These are phyloP conservation scores for Elsinoe ampelina DNA, from an alignment of 2,329 filamentous ascomycete species.

Conservation along the genomic window DNA sequence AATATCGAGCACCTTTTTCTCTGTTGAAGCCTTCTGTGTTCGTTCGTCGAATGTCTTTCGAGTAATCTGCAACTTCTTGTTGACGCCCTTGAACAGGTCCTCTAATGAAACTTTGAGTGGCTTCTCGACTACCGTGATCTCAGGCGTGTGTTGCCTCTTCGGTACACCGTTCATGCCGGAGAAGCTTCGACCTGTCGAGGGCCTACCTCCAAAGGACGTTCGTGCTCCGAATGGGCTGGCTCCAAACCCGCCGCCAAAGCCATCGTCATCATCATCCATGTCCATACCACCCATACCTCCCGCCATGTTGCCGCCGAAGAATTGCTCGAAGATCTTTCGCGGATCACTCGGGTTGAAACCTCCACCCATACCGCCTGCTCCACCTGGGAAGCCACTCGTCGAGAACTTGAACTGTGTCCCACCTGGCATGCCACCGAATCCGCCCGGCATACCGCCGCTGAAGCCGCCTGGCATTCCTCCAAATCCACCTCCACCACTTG, in stretches of 20 bases:
- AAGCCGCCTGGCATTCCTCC: conserved; percentile 45
- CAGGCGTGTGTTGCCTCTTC: conserved; percentile 53
- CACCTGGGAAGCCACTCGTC: conserved; percentile 39
- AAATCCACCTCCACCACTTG: conserved; percentile 40
- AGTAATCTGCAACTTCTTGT: conserved; percentile 98
- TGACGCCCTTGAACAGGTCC: conserved; percentile 75
- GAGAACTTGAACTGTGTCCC: conserved; percentile 55
- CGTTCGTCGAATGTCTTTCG: conserved; percentile 81
- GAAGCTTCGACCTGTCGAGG: conserved; percentile 19
- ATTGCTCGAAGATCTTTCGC: conserved; percentile 76
- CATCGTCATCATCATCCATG: conserved; percentile 35
- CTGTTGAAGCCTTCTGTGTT: conserved; percentile 71
- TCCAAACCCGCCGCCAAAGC: conserved; percentile 27
- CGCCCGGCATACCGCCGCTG: conserved; percentile 20
- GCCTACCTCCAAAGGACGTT: conserved; percentile 12
- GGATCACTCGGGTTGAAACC: conserved; percentile 80
- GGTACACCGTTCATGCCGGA: conserved; percentile 24
- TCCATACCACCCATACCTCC: conserved; percentile 31
- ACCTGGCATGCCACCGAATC: conserved; percentile 43
- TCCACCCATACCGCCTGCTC: conserved; percentile 31
- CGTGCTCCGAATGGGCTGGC: conserved; percentile 18
- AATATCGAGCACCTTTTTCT: conserved; percentile 86
- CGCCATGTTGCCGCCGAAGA: conserved; percentile 53
- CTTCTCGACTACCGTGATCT: conserved; percentile 85
- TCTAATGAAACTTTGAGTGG: conserved; percentile 73